Base-by-base conservation (phyloP, 2,329 filamentous ascomycete genomes). In the Ascochyta clinopodiicola region DNA sequence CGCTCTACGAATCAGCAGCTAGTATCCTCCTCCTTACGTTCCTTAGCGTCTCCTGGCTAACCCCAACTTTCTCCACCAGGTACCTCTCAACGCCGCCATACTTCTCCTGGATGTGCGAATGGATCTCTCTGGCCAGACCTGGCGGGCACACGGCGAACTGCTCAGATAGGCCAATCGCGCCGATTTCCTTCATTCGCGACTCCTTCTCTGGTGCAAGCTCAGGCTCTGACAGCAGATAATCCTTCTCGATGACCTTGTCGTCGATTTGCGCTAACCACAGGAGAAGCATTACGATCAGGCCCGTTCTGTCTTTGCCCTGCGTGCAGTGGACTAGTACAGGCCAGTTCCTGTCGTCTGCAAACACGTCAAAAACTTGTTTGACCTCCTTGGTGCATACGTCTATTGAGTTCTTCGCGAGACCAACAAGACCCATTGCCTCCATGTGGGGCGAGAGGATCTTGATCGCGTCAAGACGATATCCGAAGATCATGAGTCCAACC, bases 241-340 rank as follows among this genome's bases (percentile, higher is more conserved):
- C 92, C 59, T 87, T 70, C 50, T 85, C 79, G 37, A 96, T 86
- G 2, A 86, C 88, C 0, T 81, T 71, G 1, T 79, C 54, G 0
- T 86, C 84, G 1, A 90, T 71, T 25, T 70, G 77, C 3, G 90
- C 79, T 10, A 90, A 77, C 66, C 94, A 80, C 19, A 96, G 77
- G 0, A 89, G 75, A 4, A 96, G 78, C 36, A 89, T 79, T 5
- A 91, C 80, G 10, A 90, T 80, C 12, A 96, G 78, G 0, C 92
- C 92, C 1, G 86, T 92, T 2, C 92, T 84, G 69, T 96, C 92
- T 72, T 96, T 96, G 54, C 92, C 92, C 68, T 96, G 91, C 0
- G 92, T 95, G 74, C 92, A 96, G 74, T 96, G 91, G 2, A 95
- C 78, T 7, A 96, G 71, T 1, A 87, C 75, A 0, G 92, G 91